Evolutionary conservation across 2,329 filamentous ascomycete genomes (phyloP).

Genomic region (Arthrinium phaeospermum): DNA sequence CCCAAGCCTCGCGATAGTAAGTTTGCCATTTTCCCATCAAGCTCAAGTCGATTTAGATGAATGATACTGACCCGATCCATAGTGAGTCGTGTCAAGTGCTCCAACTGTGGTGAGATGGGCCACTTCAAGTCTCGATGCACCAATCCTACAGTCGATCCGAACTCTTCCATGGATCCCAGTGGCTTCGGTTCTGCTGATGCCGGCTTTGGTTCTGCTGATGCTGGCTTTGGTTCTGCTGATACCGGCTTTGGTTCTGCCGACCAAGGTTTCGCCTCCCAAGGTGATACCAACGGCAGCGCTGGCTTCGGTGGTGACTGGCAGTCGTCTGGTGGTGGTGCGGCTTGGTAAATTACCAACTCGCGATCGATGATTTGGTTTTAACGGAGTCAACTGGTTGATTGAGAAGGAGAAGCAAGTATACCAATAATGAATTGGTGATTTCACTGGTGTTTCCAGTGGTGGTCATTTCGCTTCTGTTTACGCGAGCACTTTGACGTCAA

Average conservation of each 20-base stretch:
- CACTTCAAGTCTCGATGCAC: conserved; percentile 49
- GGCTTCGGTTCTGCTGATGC: conserved; percentile 23
- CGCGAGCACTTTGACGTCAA: background rate
- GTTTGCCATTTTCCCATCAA: conserved; percentile 28
- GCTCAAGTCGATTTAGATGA: no score
- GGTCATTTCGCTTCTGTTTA: background rate
- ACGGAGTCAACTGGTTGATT: background rate
- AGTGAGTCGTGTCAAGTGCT: conserved; percentile 63
- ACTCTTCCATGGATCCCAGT: conserved; percentile 19
- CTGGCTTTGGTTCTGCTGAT: conserved; percentile 21
- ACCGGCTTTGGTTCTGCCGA: conserved; percentile 14
- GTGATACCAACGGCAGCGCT: background rate
- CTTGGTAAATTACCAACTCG: background rate
- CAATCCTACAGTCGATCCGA: conserved; percentile 37
- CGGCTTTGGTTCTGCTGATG: conserved; percentile 22
- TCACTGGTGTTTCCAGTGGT: background rate
- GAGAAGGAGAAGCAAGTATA: background rate
- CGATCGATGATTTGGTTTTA: background rate
- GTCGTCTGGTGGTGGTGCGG: background rate
- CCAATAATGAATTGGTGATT: background rate
- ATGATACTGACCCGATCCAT: conserved; percentile 32
- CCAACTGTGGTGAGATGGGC: conserved; percentile 58
- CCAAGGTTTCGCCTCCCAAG: background rate
- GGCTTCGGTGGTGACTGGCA: background rate
- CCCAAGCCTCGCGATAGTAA: conserved; percentile 62